phyloP scores from a whole-genome alignment of 768 basidiomycete species.

The Tephrocybe rancida region DNA sequence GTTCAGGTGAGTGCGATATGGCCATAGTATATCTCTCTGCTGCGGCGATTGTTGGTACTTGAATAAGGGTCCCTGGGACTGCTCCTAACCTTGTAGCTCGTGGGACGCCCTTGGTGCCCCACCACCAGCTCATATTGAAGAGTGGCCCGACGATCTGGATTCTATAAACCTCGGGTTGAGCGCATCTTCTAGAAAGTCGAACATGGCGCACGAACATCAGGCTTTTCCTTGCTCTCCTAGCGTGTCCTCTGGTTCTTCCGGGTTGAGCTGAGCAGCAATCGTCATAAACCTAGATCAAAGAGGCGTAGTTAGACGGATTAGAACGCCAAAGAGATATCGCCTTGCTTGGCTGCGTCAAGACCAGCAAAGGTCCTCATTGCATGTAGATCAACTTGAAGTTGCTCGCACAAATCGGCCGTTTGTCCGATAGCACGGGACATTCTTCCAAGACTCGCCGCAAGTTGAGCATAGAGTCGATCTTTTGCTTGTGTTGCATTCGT shows the following conservation, averaged over 20 bases:
- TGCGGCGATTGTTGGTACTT: too few relatives aligned
- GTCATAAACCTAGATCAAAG: slow-evolving; percentile 40
- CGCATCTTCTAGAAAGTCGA: too few relatives aligned
- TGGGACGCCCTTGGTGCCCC: too few relatives aligned
- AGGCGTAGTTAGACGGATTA: background rate
- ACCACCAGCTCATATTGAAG: too few relatives aligned
- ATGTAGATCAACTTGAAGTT: slow-evolving; percentile 73
- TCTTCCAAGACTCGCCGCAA: slow-evolving; percentile 66
- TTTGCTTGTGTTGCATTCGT: slow-evolving; percentile 77
- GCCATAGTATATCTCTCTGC: too few relatives aligned
- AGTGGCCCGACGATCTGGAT: too few relatives aligned
- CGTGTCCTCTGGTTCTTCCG: slow-evolving; percentile 23
- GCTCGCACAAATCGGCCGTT: slow-evolving; percentile 78
- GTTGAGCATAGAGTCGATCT: slow-evolving; percentile 78
- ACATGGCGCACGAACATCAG: too few relatives aligned
- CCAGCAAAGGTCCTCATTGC: slow-evolving; percentile 82
- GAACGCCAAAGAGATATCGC: slow-evolving; percentile 3
- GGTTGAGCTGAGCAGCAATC: slow-evolving; percentile 40
- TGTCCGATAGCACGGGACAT: slow-evolving; percentile 70
- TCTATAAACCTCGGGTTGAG: too few relatives aligned
- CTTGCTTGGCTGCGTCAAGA: slow-evolving; percentile 81
- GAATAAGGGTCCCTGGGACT: too few relatives aligned
- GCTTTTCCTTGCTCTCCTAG: background rate
- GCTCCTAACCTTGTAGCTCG: too few relatives aligned
- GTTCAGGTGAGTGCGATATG: too few relatives aligned